Conservation (phyloP, 2,329 filamentous ascomycete species). For the Aspergillus sp. region DNA sequence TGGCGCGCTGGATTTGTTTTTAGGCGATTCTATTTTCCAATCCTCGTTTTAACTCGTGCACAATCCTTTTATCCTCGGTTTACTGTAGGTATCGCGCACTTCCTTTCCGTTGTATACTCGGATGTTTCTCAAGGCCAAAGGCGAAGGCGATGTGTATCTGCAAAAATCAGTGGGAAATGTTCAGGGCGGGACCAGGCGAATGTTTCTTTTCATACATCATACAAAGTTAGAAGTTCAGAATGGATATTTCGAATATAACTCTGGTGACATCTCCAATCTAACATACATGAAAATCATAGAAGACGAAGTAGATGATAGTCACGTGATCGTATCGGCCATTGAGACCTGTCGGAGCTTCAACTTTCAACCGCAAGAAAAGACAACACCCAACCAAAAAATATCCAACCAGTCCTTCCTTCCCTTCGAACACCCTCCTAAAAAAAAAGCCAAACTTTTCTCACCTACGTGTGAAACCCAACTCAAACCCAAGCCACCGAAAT, state of each 20-base stretch:
- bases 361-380: no score
- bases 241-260: neutral
- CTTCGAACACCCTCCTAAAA: no score
- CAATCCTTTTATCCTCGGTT: neutral
- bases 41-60: conserved; percentile 3
- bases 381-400: no score
- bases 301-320: no score
- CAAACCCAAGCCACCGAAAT: conserved; percentile 21
- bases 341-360: no score
- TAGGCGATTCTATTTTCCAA: neutral
- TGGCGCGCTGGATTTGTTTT: conserved; percentile 21
- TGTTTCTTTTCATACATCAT: conserved; percentile 3
- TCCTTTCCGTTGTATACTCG: neutral
- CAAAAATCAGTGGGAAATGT: conserved; percentile 12
- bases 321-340: no score
- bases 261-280: neutral
- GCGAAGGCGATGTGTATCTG: conserved; percentile 2
- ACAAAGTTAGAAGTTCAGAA: conserved; percentile 4
- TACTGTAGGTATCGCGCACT: neutral
- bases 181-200: neutral
- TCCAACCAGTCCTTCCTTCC: no score
- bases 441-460: no score
- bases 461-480: no score
- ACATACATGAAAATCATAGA: no score
- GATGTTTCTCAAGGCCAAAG: neutral